Evolutionary conservation across 2,329 filamentous ascomycete species (phyloP), one percentile per base, ranked within the genome.

Genomic region (Ustulina deusta): DNA sequence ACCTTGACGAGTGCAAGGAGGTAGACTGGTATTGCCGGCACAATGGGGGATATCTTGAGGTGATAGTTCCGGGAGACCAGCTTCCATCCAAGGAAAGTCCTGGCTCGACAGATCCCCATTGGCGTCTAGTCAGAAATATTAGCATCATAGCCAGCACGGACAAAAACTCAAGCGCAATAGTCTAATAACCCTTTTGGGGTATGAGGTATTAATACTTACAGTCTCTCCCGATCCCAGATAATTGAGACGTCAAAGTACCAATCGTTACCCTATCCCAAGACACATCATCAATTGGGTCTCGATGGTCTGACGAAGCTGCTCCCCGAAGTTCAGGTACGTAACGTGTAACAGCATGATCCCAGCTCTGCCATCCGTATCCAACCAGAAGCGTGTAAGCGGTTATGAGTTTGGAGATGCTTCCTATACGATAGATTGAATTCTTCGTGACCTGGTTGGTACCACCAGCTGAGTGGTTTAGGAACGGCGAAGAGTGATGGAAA

Each of bases 401-500:
- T 36, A 65, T n/a, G 34, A 68, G 56, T 49, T 68, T 65, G n/a
- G 65, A 68, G 44, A 68, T 64, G 48, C 65, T 68, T 2, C 49
- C 61, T 34, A 68, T 64, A 57, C 61, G 61, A 32, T 68, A 68
- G 34, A 68, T 25, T 3, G 61, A 68, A 36, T 58, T 61, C 29
- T 65, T 68, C 13, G 51, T 57, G 17, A 64, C 44, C 4, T 52
- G 49, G 27, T 46, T 13, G 1, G 57, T 62, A 10, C 57, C 46
- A 15, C 51, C 61, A 38, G 36, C 56, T 10, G 65, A 44, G 22
- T 61, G 10, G 38, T 65, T 65, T 2, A 68, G 46, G n/a, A 48
- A 61, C 4, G 65, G 58, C 0, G 57, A 64, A n/a, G 61, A 34
- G 52, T 60, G 55, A 46, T 68, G 65, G 34, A 65, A 68, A 49